These are phyloP conservation scores for Beauveria caledonica DNA, from an alignment of 2,329 filamentous ascomycete species.

Conservation along the genomic window DNA sequence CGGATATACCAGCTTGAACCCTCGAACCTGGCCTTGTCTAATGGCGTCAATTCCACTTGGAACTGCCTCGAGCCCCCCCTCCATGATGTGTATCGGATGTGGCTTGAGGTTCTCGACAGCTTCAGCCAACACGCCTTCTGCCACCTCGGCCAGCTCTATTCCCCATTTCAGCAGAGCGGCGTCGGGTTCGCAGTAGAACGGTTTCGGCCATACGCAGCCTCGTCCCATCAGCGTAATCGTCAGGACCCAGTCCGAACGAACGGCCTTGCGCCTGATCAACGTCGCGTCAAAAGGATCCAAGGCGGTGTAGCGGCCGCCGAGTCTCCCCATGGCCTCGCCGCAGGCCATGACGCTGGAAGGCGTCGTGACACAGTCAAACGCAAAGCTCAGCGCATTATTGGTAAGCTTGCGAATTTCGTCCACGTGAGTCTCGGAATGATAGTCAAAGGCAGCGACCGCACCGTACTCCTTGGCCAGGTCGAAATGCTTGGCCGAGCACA, in stretches of 20 bases:
- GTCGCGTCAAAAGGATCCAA: slow-evolving; percentile 24
- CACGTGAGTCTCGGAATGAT: slow-evolving; percentile 13
- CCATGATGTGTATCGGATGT: slow-evolving; percentile 11
- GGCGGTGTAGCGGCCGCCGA: slow-evolving; percentile 27
- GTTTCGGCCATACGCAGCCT: slow-evolving; percentile 15
- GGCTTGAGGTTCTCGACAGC: slow-evolving; percentile 6
- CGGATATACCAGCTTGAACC: slow-evolving; percentile 33
- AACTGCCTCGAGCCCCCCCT: slow-evolving; percentile 24
- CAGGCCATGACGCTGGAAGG: slow-evolving; percentile 24
- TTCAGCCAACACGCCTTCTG: background rate
- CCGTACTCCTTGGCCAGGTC: slow-evolving; percentile 28
- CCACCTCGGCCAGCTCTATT: background rate
- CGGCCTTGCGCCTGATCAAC: background rate
- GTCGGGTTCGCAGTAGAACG: slow-evolving; percentile 13
- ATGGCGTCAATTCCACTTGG: slow-evolving; percentile 24
- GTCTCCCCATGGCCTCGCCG: slow-evolving; percentile 27
- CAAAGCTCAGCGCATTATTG: slow-evolving; percentile 25
- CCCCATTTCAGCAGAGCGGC: background rate
- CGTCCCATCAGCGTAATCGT: slow-evolving; percentile 20
- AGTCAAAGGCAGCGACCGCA: slow-evolving; percentile 33
- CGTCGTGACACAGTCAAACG: slow-evolving; percentile 30
- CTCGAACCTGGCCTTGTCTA: slow-evolving; percentile 26
- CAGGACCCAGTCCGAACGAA: slow-evolving; percentile 21
- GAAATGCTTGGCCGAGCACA: slow-evolving; percentile 21
- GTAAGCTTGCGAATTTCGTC: slow-evolving; percentile 29